Conservation (phyloP, 768 basidiomycete species). For the Psilocybe azurescens region DNA sequence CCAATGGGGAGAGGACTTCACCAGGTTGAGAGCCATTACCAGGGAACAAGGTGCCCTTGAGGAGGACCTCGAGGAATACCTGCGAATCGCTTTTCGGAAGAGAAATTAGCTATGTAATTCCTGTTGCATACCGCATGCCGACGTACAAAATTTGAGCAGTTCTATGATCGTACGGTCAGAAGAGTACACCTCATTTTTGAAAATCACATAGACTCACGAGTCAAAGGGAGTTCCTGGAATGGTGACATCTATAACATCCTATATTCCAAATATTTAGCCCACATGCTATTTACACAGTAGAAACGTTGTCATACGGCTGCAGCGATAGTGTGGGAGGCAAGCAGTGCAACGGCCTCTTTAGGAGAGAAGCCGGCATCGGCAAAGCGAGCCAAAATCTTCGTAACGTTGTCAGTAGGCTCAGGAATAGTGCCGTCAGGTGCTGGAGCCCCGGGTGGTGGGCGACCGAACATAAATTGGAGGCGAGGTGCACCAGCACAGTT, state of each 20-base stretch:
- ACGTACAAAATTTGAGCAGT: constrained; percentile 22
- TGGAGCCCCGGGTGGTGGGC: constrained; percentile 26
- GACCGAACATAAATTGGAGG: constrained; percentile 37
- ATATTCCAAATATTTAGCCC: background rate
- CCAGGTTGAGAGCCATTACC: constrained; percentile 24
- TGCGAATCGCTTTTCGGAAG: constrained; percentile 33
- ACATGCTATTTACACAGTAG: background rate
- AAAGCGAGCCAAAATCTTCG: constrained; percentile 30
- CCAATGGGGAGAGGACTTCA: constrained; percentile 28
- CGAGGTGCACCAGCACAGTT: constrained; percentile 44
- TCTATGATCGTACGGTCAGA: constrained; percentile 1
- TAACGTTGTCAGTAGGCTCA: constrained; percentile 30
- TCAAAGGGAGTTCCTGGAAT: constrained; percentile 41
- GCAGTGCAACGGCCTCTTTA: constrained; percentile 30
- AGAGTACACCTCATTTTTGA: background rate
- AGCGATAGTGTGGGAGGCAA: constrained; percentile 34
- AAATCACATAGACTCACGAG: background rate
- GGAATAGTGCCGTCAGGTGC: constrained; percentile 31
- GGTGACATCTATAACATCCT: constrained; percentile 31
- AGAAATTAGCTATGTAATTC: background rate
- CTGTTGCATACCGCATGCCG: background rate
- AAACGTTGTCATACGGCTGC: constrained; percentile 20
- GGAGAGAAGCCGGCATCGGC: constrained; percentile 34
- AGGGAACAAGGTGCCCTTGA: constrained; percentile 28
- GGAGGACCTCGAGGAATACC: constrained; percentile 41